Conservation (phyloP, 495 filamentous ascomycete species). For the Lepraria neglecta region DNA sequence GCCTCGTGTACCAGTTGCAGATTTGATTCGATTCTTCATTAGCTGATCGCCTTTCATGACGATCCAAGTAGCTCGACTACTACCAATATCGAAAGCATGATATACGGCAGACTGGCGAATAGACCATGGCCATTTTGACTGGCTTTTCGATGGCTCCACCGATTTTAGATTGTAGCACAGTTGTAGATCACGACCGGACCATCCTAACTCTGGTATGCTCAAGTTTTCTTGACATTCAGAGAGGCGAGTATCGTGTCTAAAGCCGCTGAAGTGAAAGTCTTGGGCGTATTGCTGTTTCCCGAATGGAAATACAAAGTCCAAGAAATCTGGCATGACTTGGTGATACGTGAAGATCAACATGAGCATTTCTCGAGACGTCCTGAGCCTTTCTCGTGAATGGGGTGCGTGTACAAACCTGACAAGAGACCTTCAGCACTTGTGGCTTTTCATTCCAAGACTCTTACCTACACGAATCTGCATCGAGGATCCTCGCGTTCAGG, state of each 20-base stretch:
- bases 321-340: conserved; percentile 40
- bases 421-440: not conserved
- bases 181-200: conserved; percentile 37
- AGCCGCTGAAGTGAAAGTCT: conserved; percentile 33
- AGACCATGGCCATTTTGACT: conserved; percentile 37
- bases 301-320: conserved; percentile 43
- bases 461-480: conserved; percentile 27
- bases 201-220: conserved; percentile 33
- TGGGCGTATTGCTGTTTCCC: conserved; percentile 35
- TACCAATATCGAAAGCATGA: conserved; percentile 42
- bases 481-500: conserved; percentile 19
- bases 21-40: conserved; percentile 34
- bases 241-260: conserved; percentile 26
- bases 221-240: conserved; percentile 18
- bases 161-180: conserved; percentile 43
- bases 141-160: conserved; percentile 32
- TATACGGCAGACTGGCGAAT: conserved; percentile 39
- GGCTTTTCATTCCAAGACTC: too few species aligned
- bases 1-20: conserved; percentile 22
- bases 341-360: conserved; percentile 35
- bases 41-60: conserved; percentile 39
- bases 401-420: conserved; percentile 32
- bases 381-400: conserved; percentile 30
- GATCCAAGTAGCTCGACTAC: conserved; percentile 35
- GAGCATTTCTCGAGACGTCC: conserved; percentile 34